A percentile compares a stretch with the other conserved stretches of the same genome.
phyloP scores from a whole-genome alignment of 305 asterid species.

The Salvia sclarea region DNA sequence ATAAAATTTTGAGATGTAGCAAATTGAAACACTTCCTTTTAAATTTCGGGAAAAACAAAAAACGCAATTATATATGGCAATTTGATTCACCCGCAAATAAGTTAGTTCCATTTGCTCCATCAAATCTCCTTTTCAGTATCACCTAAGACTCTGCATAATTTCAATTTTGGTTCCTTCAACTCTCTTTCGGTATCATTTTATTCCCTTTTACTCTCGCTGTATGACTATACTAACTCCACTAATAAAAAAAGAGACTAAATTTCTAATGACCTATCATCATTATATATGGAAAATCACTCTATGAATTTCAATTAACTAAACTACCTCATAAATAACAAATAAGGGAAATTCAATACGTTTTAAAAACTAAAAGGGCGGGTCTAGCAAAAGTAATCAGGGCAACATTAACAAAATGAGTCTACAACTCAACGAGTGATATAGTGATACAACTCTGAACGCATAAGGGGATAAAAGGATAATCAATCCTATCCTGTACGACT shows the following conservation, averaged over 20 bases:
- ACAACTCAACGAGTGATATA: no score
- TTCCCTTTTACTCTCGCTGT: neutral
- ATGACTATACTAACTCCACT: neutral
- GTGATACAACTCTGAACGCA: no score
- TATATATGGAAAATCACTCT: neutral
- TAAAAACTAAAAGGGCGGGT: neutral
- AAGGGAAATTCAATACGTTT: neutral
- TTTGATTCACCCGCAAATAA: neutral
- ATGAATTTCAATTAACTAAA: neutral
- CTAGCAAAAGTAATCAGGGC: no score
- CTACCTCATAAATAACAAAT: neutral
- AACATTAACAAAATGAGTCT: no score
- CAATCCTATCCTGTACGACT: neutral
- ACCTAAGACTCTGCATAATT: neutral
- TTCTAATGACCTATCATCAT: neutral
- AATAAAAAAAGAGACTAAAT: neutral
- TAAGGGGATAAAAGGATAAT: no score
- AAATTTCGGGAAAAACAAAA: neutral
- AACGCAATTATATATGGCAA: neutral
- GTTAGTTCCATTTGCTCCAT: neutral
- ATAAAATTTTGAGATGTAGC: neutral
- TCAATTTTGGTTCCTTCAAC: no score
- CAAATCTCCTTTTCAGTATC: neutral
- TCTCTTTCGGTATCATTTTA: neutral
- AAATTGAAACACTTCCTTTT: neutral